Conservation (phyloP, 495 filamentous ascomycete species). For the Talaromyces adpressus region DNA sequence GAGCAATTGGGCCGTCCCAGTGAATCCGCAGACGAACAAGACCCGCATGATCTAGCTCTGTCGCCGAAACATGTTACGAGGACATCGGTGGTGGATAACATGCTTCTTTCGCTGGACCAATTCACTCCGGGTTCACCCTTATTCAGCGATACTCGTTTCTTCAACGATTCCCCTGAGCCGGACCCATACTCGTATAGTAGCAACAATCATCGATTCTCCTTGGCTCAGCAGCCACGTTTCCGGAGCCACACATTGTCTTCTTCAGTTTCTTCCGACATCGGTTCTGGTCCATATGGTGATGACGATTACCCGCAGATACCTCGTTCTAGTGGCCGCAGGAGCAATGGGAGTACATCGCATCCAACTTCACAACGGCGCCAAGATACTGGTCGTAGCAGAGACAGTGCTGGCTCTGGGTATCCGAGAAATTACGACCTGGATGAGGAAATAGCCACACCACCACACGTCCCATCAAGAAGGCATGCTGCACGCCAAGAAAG, state of each 20-base stretch:
- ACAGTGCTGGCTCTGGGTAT: constrained; percentile 25
- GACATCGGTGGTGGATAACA: constrained; percentile 85
- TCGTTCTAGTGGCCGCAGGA: constrained; percentile 55
- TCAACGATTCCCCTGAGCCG: constrained; percentile 32
- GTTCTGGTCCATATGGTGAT: constrained; percentile 59
- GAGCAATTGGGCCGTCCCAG: constrained; percentile 34
- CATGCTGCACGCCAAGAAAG: constrained; percentile 49
- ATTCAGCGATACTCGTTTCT: constrained; percentile 35
- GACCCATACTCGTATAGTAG: constrained; percentile 13
- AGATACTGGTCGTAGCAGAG: constrained; percentile 50
- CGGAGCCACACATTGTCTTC: constrained; percentile 60
- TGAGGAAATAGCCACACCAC: constrained; percentile 1
- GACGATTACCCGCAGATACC: constrained; percentile 51
- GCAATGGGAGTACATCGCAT: constrained; percentile 76
- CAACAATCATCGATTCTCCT: constrained; percentile 16
- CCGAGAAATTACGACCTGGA: constrained; percentile 4
- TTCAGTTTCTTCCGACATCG: constrained; percentile 68
- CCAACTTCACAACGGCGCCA: constrained; percentile 54
- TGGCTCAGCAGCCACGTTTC: constrained; percentile 28
- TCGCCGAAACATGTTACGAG: constrained; percentile 66
- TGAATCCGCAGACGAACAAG: constrained; percentile 47
- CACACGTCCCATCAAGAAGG: neutral
- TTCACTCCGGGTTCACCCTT: constrained; percentile 45
- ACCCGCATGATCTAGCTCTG: constrained; percentile 85
- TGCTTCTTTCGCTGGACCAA: constrained; percentile 84